These are phyloP conservation scores for Trametes elegans DNA, from an alignment of 768 basidiomycete species.

Conservation along the genomic window DNA sequence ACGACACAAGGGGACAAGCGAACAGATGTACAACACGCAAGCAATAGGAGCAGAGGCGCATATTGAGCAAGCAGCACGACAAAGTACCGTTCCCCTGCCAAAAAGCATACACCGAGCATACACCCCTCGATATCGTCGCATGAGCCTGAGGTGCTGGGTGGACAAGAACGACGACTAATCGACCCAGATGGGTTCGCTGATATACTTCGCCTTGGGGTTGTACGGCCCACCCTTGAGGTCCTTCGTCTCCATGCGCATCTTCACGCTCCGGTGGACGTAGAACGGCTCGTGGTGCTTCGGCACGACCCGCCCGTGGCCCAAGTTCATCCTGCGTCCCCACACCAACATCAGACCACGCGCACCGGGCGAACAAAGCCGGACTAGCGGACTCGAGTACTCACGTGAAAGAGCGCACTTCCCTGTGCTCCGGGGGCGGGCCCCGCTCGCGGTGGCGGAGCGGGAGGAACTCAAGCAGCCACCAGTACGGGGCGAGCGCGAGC, in stretches of 20 bases:
- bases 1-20: not conserved
- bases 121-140: too few relatives aligned
- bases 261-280: conserved; percentile 29
- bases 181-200: conserved; percentile 15
- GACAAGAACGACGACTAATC: too few relatives aligned
- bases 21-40: not conserved
- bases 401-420: conserved; percentile 13
- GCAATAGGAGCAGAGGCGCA: not conserved
- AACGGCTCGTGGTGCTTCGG: conserved; percentile 21
- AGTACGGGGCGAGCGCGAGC: conserved; percentile 42
- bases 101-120: too few relatives aligned
- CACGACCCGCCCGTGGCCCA: conserved; percentile 25
- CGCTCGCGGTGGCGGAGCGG: conserved; percentile 30
- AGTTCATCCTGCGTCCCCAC: conserved; percentile 20
- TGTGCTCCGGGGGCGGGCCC: conserved; percentile 19
- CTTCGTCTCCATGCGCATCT: conserved; percentile 25
- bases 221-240: conserved; percentile 30
- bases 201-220: conserved; percentile 29
- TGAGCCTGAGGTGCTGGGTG: too few relatives aligned
- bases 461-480: conserved; percentile 67
- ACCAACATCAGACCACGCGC: not conserved
- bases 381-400: not conserved
- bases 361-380: conserved; percentile 5
- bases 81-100: too few relatives aligned
- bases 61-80: not conserved